These are phyloP conservation scores for Zelopaecilomyces penicillatus DNA, from an alignment of 2,329 filamentous ascomycete species.

Conservation along the genomic window DNA sequence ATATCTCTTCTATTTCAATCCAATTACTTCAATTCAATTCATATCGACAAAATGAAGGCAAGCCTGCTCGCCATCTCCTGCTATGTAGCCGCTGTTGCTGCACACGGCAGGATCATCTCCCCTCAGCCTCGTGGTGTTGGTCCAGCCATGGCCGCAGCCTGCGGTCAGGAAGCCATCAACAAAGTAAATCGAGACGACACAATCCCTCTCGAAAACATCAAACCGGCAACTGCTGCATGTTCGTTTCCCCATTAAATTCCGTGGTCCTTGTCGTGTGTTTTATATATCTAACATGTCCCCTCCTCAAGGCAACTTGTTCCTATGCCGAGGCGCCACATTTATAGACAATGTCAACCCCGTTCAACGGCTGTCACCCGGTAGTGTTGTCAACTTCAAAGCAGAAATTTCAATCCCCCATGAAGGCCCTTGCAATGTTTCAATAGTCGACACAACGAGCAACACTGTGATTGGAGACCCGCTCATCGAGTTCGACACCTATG, in stretches of 20 bases:
- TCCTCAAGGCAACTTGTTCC: conserved; percentile 26
- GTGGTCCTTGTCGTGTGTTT: background rate
- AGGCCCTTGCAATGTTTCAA: conserved; percentile 45
- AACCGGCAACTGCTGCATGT: conserved; percentile 17
- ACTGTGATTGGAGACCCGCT: conserved; percentile 43
- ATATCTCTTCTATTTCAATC: no score
- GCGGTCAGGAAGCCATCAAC: conserved; percentile 26
- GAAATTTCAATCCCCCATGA: conserved; percentile 36
- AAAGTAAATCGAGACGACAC: background rate
- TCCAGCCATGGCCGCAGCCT: conserved; percentile 33
- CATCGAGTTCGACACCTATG: conserved; percentile 48
- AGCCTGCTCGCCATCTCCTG: background rate
- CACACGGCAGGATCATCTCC: conserved; percentile 35
- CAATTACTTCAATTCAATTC: background rate
- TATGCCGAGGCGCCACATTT: conserved; percentile 40
- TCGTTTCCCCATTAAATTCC: background rate
- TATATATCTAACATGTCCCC: background rate
- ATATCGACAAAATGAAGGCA: background rate
- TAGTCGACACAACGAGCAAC: conserved; percentile 46
- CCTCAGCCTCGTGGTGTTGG: conserved; percentile 35
- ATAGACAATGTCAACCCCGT: conserved; percentile 35
- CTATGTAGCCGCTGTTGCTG: conserved; percentile 20
- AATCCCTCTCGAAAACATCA: conserved; percentile 17
- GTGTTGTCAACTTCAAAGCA: conserved; percentile 34
- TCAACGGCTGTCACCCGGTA: conserved; percentile 33